Conservation (phyloP, 805 yeast species). For the Yamadazyma akitaensis region DNA sequence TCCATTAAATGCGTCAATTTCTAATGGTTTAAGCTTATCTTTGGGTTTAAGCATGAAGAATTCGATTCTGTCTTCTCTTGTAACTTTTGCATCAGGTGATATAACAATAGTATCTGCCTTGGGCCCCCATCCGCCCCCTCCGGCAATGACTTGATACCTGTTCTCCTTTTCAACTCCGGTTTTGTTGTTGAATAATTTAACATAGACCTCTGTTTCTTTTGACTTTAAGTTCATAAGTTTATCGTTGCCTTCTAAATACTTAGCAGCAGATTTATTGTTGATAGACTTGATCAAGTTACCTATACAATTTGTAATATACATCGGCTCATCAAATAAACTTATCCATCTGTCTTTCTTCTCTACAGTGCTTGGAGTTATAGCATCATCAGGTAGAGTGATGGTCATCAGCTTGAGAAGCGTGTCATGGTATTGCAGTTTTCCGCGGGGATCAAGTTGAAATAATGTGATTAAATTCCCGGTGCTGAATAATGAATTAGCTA, state of each 20-base stretch:
- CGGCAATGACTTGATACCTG: conserved; percentile 58
- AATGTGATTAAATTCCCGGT: conserved; percentile 34
- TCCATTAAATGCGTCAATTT: background rate
- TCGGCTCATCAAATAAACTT: conserved; percentile 24
- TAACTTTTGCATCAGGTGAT: conserved; percentile 51
- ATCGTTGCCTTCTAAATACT: conserved; percentile 46
- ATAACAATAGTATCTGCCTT: conserved; percentile 63
- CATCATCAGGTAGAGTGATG: conserved; percentile 3
- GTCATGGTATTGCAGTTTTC: background rate
- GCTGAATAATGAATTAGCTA: conserved; percentile 41
- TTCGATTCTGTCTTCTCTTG: conserved; percentile 44
- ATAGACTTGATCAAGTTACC: conserved; percentile 61
- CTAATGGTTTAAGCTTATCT: conserved; percentile 16
- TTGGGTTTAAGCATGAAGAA: conserved; percentile 45
- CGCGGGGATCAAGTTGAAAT: conserved; percentile 28
- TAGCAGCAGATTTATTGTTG: conserved; percentile 55
- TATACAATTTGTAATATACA: conserved; percentile 45
- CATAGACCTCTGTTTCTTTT: conserved; percentile 43
- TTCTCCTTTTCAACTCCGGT: conserved; percentile 13
- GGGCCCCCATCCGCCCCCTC: conserved; percentile 77
- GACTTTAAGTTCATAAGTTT: conserved; percentile 37
- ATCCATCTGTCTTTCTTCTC: conserved; percentile 31
- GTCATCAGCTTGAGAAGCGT: conserved; percentile 5
- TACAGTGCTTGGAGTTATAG: background rate
- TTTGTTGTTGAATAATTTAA: conserved; percentile 22